Conservation (phyloP, 164 flowering plant species). For the Nelumbo lutea region DNA sequence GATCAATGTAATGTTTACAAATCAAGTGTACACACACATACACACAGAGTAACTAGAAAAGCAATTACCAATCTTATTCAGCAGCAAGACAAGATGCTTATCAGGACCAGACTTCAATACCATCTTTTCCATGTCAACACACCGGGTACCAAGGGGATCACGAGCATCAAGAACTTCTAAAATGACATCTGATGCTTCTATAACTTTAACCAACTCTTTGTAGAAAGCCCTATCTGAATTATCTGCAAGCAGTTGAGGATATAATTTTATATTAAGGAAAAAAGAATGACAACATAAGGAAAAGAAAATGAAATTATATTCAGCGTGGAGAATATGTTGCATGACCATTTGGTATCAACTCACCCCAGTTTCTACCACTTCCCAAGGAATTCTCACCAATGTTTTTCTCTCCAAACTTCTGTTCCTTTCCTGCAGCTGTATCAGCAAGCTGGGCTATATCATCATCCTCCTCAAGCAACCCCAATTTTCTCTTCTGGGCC, state of each 20-base stretch:
- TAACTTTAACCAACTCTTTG: conserved; percentile 87
- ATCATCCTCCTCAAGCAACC: conserved; percentile 51
- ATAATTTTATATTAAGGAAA: neutral
- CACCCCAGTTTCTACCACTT: conserved; percentile 40
- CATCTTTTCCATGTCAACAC: conserved; percentile 93
- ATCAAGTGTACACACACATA: neutral
- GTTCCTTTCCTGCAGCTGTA: conserved; percentile 12
- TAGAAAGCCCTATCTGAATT: conserved; percentile 79
- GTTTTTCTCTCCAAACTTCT: conserved; percentile 21
- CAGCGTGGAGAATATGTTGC: neutral
- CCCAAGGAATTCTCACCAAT: conserved; percentile 14
- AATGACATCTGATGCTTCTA: conserved; percentile 95
- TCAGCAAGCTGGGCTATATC: conserved; percentile 16
- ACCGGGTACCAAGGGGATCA: conserved; percentile 93
- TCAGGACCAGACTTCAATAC: conserved; percentile 69
- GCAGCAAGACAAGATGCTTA: conserved; percentile 85
- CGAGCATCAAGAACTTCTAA: conserved; percentile 97
- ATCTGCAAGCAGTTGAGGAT: conserved; percentile 30
- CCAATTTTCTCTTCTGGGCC: conserved; percentile 85
- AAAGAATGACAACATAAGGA: neutral
- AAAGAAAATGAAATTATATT: neutral
- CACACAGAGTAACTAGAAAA: neutral
- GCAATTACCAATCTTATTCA: conserved; percentile 84
- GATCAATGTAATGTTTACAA: no score
- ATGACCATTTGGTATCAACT: conserved; percentile 4